phyloP scores from a whole-genome alignment of 2,329 filamentous ascomycete species.

The Pseudogymnoascus sp. region DNA sequence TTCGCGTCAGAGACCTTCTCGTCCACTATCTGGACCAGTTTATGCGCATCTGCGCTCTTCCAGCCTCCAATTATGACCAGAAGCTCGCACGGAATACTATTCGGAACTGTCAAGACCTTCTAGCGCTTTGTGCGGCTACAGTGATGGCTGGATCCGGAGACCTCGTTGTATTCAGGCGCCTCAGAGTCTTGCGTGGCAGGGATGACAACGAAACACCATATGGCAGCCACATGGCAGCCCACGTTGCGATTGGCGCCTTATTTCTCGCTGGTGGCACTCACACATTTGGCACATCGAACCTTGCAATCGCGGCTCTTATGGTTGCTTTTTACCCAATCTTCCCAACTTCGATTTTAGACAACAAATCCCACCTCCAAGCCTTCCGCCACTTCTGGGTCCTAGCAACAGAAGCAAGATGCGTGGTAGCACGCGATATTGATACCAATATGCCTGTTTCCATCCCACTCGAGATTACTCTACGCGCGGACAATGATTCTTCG shows the following conservation, averaged over 20 bases:
- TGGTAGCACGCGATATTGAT: constrained; percentile 79
- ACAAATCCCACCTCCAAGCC: constrained; percentile 88
- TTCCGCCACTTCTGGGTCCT: constrained; percentile 97
- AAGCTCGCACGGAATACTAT: constrained; percentile 75
- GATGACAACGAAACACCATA: constrained; percentile 79
- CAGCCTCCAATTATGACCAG: constrained; percentile 58
- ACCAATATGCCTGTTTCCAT: constrained; percentile 71
- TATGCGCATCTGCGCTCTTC: constrained; percentile 63
- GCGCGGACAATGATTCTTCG: constrained; percentile 11
- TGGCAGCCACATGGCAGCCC: constrained; percentile 85
- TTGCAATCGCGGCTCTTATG: constrained; percentile 77
- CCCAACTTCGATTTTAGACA: constrained; percentile 82
- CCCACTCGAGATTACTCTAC: constrained; percentile 50
- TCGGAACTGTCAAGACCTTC: constrained; percentile 81
- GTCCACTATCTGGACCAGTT: constrained; percentile 81
- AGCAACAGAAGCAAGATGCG: constrained; percentile 79
- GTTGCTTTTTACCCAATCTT: constrained; percentile 93
- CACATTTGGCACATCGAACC: constrained; percentile 80
- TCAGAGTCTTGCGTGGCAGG: constrained; percentile 81
- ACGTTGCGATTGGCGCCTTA: constrained; percentile 82
- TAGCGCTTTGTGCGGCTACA: constrained; percentile 72
- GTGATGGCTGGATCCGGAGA: constrained; percentile 98
- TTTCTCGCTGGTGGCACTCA: constrained; percentile 90
- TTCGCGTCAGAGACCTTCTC: constrained; percentile 68
- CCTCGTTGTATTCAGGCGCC: constrained; percentile 69